Percentiles rank a stretch among this genome's conserved stretches.
phyloP scores from a whole-genome alignment of 192 early-diverging fungal species.

The Spizellomyces punctatus region DNA sequence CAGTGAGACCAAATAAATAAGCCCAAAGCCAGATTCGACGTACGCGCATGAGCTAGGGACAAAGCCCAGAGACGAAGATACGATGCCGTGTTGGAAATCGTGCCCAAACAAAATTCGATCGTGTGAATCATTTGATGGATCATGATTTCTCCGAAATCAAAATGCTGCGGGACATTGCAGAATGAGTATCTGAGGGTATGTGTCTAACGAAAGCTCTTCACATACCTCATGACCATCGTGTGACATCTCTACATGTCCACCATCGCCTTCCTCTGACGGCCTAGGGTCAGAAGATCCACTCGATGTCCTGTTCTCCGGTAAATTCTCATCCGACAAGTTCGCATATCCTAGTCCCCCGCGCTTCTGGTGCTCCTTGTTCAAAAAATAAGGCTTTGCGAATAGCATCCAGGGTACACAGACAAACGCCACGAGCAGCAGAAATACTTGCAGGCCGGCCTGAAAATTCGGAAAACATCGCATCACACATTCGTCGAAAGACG shows the following conservation, averaged over 20 bases:
- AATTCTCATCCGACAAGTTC: constrained; percentile 37
- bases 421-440: constrained; percentile 81
- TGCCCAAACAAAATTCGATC: constrained; percentile 95
- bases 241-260: constrained; percentile 41
- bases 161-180: constrained; percentile 51
- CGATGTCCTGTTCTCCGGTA: background rate
- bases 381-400: constrained; percentile 85
- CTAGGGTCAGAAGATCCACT: constrained; percentile 7
- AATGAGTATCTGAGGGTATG: background rate
- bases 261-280: constrained; percentile 16
- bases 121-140: constrained; percentile 98
- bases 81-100: constrained; percentile 98
- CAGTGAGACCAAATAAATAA: background rate
- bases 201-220: background rate
- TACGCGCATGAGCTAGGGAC: constrained; percentile 94
- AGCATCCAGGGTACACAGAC: constrained; percentile 98
- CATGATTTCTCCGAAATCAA: constrained; percentile 96
- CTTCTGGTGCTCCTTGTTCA: constrained; percentile 75
- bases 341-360: constrained; percentile 65
- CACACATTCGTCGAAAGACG: background rate
- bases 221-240: constrained; percentile 35
- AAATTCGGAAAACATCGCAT: background rate
- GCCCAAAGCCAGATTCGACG: constrained; percentile 30
- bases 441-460: constrained; percentile 70
- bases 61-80: constrained; percentile 99